Percentiles rank a stretch among this genome's conserved stretches.
Conservation (phyloP, 345 rosid genomes). For the Chamaenerion angustifolium region DNA sequence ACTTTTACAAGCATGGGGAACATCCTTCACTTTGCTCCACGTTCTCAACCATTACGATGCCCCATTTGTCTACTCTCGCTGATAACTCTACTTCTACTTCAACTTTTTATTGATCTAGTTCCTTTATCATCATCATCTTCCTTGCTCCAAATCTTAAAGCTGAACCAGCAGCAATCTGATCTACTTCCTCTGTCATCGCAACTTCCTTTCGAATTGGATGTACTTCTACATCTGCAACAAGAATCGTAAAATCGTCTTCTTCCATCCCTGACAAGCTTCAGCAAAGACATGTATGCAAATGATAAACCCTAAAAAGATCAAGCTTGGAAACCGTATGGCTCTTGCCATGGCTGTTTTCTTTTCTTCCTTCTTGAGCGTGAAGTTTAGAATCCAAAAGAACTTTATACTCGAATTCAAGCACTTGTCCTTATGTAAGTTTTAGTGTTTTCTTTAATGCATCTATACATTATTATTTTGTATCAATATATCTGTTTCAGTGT, state of each 20-base stretch:
- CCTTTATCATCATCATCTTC: constrained; percentile 33
- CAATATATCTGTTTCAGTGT: constrained; percentile 28
- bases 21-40: too few relatives aligned
- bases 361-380: neutral
- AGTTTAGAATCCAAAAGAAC: constrained; percentile 7
- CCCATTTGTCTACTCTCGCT: too few relatives aligned
- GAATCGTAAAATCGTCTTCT: too few relatives aligned
- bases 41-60: too few relatives aligned
- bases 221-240: too few relatives aligned
- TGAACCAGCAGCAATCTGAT: constrained; percentile 1
- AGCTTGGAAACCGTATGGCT: constrained; percentile 14
- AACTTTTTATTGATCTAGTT: too few relatives aligned
- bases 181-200: too few relatives aligned
- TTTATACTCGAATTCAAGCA: constrained; percentile 24
- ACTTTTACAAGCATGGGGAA: too few relatives aligned
- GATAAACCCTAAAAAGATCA: constrained; percentile 20
- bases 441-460: too few relatives aligned
- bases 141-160: constrained; percentile 16
- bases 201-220: neutral
- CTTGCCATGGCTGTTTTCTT: constrained; percentile 15
- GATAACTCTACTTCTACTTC: too few relatives aligned
- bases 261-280: constrained; percentile 18
- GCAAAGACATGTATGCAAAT: constrained; percentile 5
- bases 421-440: neutral
- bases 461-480: too few relatives aligned